Conservation (phyloP, 176 grass and related monocot species). For the Triticum dicoccoides region DNA sequence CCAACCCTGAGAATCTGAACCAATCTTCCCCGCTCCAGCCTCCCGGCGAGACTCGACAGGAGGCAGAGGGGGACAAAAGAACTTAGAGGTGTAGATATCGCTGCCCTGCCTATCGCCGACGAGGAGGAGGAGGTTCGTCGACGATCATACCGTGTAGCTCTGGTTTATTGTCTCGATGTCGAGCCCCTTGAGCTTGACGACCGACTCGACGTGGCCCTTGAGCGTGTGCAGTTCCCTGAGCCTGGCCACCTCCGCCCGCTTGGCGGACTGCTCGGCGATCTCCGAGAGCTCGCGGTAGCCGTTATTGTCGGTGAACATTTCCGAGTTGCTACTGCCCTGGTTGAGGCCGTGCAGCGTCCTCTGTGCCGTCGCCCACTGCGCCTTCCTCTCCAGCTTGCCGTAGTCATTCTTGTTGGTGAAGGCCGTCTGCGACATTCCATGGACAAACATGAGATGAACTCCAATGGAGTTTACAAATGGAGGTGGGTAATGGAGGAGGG, state of each 20-base stretch:
- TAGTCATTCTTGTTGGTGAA: slow-evolving; percentile 78
- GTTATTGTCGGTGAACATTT: slow-evolving; percentile 41
- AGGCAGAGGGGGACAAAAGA: neutral
- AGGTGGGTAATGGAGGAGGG: neutral
- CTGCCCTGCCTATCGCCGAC: neutral
- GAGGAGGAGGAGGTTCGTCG: neutral
- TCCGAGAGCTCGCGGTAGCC: slow-evolving; percentile 84
- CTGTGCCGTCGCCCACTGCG: slow-evolving; percentile 85
- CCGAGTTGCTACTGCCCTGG: slow-evolving; percentile 27
- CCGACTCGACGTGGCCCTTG: slow-evolving; percentile 55
- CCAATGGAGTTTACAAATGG: neutral
- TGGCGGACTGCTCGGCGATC: slow-evolving; percentile 84
- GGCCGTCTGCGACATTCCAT: slow-evolving; percentile 42
- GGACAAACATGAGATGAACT: no score
- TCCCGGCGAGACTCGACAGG: no score
- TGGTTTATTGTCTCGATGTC: slow-evolving; percentile 59
- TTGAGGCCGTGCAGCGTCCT: slow-evolving; percentile 77
- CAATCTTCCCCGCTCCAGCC: no score
- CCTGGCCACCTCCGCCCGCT: slow-evolving; percentile 74
- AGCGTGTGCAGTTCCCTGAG: slow-evolving; percentile 62
- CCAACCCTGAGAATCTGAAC: no score
- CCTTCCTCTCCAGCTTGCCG: slow-evolving; percentile 79
- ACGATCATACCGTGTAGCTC: slow-evolving; percentile 51
- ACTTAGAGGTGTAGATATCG: neutral
- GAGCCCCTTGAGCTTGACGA: slow-evolving; percentile 63